These are phyloP conservation scores for Angomonas deanei DNA, from an alignment of 208 protist genomes.

Conservation along the genomic window DNA sequence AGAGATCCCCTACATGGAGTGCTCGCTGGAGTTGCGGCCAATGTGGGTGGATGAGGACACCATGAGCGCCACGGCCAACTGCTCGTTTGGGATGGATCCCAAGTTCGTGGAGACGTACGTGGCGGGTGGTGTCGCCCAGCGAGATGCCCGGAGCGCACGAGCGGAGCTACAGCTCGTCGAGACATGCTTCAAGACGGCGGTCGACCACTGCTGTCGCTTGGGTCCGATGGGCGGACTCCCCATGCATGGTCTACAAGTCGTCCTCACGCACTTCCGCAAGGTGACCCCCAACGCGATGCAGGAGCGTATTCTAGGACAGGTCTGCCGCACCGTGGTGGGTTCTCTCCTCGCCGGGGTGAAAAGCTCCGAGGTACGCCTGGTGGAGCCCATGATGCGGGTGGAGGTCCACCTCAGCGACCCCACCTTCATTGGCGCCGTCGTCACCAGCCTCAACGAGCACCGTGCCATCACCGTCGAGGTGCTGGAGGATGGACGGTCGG, in stretches of 20 bases:
- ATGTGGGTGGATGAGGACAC: slow-evolving; percentile 29
- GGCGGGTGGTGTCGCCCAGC: not conserved
- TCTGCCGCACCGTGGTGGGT: slow-evolving; percentile 43
- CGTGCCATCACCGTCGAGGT: slow-evolving; percentile 74
- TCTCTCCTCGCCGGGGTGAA: slow-evolving; percentile 31
- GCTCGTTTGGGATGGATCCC: slow-evolving; percentile 43
- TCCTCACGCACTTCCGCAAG: slow-evolving; percentile 55
- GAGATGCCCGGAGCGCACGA: slow-evolving; percentile 12
- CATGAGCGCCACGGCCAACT: slow-evolving; percentile 17
- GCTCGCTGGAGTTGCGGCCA: slow-evolving; percentile 41
- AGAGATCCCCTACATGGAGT: slow-evolving; percentile 67
- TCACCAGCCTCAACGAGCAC: slow-evolving; percentile 74
- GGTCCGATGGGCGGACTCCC: slow-evolving; percentile 70
- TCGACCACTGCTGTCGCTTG: slow-evolving; percentile 42
- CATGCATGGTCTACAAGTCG: slow-evolving; percentile 64
- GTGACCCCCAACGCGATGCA: slow-evolving; percentile 25
- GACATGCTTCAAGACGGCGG: slow-evolving; percentile 39
- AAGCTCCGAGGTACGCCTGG: slow-evolving; percentile 22
- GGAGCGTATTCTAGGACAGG: slow-evolving; percentile 36
- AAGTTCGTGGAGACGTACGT: slow-evolving; percentile 30
- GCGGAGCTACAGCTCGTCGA: slow-evolving; percentile 26
- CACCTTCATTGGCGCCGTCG: slow-evolving; percentile 63
- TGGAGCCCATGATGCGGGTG: slow-evolving; percentile 88
- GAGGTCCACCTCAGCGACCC: slow-evolving; percentile 80
- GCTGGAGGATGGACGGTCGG: slow-evolving; percentile 71